Evolutionary conservation across 1,139 yeast genomes (phyloP), one percentile per base, ranked within the genome.

Genomic region (Scheffersomyces stambukii): DNA sequence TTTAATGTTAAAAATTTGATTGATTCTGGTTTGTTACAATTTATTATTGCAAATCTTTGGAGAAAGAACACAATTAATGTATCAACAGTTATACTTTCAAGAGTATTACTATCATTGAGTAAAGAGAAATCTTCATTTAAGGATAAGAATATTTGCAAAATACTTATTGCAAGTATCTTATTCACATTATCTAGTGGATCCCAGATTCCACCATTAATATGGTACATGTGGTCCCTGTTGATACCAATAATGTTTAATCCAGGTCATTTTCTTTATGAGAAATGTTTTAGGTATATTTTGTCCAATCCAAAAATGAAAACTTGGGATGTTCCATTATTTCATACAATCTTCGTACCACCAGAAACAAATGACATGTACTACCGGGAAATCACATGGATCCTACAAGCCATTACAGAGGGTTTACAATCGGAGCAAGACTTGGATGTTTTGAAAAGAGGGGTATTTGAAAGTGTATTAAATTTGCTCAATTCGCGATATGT

Each of bases 231-330:
- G 62, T 51, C 85, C 0, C 67, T 71, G 29, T 50, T 86, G 23
- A 57, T 76, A 4, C 74, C 77, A 4, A 60, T 84, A 2, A 50
- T 84, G 33, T 50, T 68, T 6, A 77, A 75, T 50, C 96, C 88
- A 1, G 79, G 73, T n/a, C 93, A 74, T 51, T 71, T 60, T 47
- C 52, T 89, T 25, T 84, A 81, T 50, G 95, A 85, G 39, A 74
- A 75, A 38, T 73, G 76, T 0, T 75, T 68, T 45, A 67, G 78
- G 41, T 81, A 74, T 61, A 62, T 82, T 7, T 57, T 81, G 25
- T 60, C 75, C 4, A 74, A 75, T 19, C 81, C 85, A 7, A 58
- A 60, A 6, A 54, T 84, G 24, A 68, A 69, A 36, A 41, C 58
- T 1, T 62, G 60, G 35, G 91, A 83, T 21, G 52, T 88, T 18